Percentiles rank a stretch among this genome's conserved stretches.
Evolutionary conservation across 73 alveolate species (phyloP).

Genomic region (Blepharisma japonicum): DNA sequence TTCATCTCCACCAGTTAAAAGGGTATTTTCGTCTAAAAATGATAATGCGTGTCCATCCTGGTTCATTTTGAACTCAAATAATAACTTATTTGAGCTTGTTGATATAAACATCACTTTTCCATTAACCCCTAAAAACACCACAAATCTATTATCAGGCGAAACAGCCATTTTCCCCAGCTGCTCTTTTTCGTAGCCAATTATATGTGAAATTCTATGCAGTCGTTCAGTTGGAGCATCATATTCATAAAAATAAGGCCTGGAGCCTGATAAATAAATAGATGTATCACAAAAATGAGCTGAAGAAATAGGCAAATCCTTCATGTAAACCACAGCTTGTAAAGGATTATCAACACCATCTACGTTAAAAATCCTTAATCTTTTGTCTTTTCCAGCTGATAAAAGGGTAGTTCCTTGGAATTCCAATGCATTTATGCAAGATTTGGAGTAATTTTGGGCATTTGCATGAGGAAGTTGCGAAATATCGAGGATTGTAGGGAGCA

Average conservation of each 20-base stretch:
- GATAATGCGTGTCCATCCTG: constrained; percentile 55
- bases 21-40: constrained; percentile 55
- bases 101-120: constrained; percentile 63
- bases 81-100: constrained; percentile 51
- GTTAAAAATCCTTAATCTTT: constrained; percentile 65
- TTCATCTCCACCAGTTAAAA: constrained; percentile 77
- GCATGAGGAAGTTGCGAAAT: constrained; percentile 37
- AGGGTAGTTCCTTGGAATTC: constrained; percentile 68
- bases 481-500: constrained; percentile 30
- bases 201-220: constrained; percentile 55
- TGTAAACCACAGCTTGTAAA: constrained; percentile 51
- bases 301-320: constrained; percentile 77
- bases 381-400: constrained; percentile 76
- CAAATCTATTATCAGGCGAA: constrained; percentile 25
- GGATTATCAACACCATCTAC: constrained; percentile 47
- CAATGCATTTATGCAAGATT: constrained; percentile 57
- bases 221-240: constrained; percentile 61
- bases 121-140: constrained; percentile 39
- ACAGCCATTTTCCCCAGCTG: constrained; percentile 4
- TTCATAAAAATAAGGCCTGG: constrained; percentile 71
- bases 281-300: constrained; percentile 58
- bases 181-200: constrained; percentile 32
- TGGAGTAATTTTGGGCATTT: constrained; percentile 54
- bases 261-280: constrained; percentile 64
- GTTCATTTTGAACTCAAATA: constrained; percentile 55